A percentile compares a stretch with the other conserved stretches of the same genome.
These are phyloP conservation scores for Annulohypoxylon truncatum DNA, from an alignment of 2,329 filamentous ascomycete genomes.

Conservation along the genomic window DNA sequence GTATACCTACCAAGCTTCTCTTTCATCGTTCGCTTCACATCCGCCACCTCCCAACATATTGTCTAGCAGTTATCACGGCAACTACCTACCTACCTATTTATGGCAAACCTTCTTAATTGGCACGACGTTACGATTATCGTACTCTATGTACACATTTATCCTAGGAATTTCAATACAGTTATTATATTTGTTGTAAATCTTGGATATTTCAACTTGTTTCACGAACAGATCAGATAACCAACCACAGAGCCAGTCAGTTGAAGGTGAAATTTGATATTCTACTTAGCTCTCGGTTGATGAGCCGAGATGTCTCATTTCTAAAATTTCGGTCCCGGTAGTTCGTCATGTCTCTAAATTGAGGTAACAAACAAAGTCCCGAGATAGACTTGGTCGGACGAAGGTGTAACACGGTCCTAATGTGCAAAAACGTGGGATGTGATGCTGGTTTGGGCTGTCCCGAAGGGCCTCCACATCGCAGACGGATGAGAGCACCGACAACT, in stretches of 20 bases:
- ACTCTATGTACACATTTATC: slow-evolving; percentile 6
- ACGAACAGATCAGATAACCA: background rate
- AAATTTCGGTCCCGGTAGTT: slow-evolving; percentile 2
- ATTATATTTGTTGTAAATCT: background rate
- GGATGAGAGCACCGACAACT: background rate
- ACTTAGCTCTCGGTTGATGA: slow-evolving; percentile 10
- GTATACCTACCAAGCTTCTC: slow-evolving; percentile 6
- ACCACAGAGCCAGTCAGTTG: background rate
- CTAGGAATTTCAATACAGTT: slow-evolving; percentile 3
- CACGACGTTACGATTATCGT: slow-evolving; percentile 17
- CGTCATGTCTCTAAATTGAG: slow-evolving; percentile 11
- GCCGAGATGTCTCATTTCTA: slow-evolving; percentile 28
- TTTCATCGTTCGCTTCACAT: slow-evolving; percentile 4
- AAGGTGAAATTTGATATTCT: background rate
- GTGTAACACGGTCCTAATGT: background rate
- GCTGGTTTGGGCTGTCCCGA: background rate
- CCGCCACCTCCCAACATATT: slow-evolving; percentile 1
- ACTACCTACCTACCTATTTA: background rate
- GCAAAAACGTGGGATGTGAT: background rate
- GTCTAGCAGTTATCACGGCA: background rate
- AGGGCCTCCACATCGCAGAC: background rate
- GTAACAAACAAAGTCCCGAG: slow-evolving; percentile 15
- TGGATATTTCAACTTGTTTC: background rate
- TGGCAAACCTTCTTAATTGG: background rate
- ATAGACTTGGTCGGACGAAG: background rate